Base-by-base conservation (phyloP, 2,329 filamentous ascomycete genomes). In the Colletotrichum coccodes region DNA sequence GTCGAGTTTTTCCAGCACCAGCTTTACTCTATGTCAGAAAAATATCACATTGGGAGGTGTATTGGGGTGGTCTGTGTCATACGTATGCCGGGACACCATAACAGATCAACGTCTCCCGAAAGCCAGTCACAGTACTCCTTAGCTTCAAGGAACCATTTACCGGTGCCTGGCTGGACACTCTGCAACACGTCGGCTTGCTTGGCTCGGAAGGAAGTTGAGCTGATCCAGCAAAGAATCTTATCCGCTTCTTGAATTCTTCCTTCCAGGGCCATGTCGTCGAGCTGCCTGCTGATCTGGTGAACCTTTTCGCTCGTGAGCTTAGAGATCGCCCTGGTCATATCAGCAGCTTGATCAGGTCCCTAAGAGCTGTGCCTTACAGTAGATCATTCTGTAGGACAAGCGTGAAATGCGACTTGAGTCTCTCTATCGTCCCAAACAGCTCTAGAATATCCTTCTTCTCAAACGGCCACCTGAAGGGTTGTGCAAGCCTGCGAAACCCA, bases 301-400 rank as follows among this genome's bases (percentile, higher is more conserved):
- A 60, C 21, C 26, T 60, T 60, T 8, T 49, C 42, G 40, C 32
- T 60, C 3, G 42, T 46, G 6, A 26, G 30, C 28, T 60, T 34
- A 6, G 28, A 42, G 7, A 42, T 42, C 6, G 16, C n/a, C 40
- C 40, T 42, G 16, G 40, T 42, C 16, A n/a, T 42, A 4, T n/a
- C 18, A 42, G 14, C 16, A 4, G 16, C 16, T 42, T n/a, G 18
- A 42, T n/a, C 40, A n/a, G 16, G 40, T 18, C 16, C 40, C 18
- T 21, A 14, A 60, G 7, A 14, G 21, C 21, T 36, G 16, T 30
- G 21, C 4, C 26, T 18, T 36, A 28, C 50, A 30, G 18, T 42
- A 60, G 40, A 18, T 60, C 40, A 34, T 60, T 60, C 16, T 60
- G 57, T 18, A 60, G 18, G 23, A 60, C 57, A 21, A 60, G 40